Evolutionary conservation across 352 stramenopile genomes (phyloP), one percentile per base, ranked within the genome.

Genomic region (Ophiocytium majus): DNA sequence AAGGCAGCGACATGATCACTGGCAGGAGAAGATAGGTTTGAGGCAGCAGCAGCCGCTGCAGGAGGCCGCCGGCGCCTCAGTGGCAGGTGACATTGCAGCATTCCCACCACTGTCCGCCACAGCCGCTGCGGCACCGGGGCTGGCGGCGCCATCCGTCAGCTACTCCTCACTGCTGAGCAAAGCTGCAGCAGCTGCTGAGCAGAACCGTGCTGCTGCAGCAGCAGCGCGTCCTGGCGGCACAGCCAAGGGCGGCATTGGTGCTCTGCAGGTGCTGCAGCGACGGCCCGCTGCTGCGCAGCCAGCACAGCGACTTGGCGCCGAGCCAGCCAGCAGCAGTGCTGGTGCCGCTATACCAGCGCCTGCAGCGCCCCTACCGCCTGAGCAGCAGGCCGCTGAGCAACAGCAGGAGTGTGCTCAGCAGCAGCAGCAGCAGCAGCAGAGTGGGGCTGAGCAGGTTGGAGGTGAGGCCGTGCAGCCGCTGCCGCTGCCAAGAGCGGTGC

Each of bases 1-100:
- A 76, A 17, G 64, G 5, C 64, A 76, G 64, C 43, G 43, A 57
- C 43, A 57, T n/a, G n/a, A n/a, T n/a, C n/a, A n/a, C n/a, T n/a
- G n/a, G n/a, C n/a, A n/a, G n/a, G n/a, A n/a, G n/a, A n/a, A n/a
- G n/a, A n/a, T n/a, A n/a, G n/a, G n/a, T n/a, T n/a, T n/a, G n/a
- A 57, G 5, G 43, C 43, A 57, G 14, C 43, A 57, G 43, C 43
- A 14, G 43, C 43, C 5, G 14, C 43, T 14, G 14, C 5, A 14
- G 43, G 43, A 14, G 43, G 43, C 43, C 5, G 5, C 43, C 5
- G 43, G 14, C 43, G 43, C 14, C 5, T 14, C 43, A 14, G 43
- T 14, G 43, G 43, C 43, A 57, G 43, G 43, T 14, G 43, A 57
- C 14, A 14, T 57, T 5, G 5, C 43, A 57, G 43, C 43, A 5